Evolutionary conservation across 2,329 filamentous ascomycete genomes (phyloP).

Genomic region (Fusarium abutilonis): DNA sequence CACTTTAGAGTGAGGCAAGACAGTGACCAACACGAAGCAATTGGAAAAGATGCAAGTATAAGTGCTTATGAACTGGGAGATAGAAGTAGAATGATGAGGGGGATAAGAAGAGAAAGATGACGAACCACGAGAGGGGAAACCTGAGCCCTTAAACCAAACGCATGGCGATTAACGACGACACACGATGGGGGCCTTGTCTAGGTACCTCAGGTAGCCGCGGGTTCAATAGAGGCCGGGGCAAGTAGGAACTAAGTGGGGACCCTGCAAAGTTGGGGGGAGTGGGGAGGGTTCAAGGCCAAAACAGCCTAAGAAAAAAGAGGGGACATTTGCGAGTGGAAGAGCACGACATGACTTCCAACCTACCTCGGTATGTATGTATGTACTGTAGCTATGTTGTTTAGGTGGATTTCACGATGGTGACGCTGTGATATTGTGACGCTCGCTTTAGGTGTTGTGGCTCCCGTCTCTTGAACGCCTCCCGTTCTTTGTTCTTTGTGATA

Average conservation of each 20-base stretch:
- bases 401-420: conserved; percentile 29
- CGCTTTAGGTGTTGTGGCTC: conserved; percentile 13
- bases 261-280: conserved; percentile 31
- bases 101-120: conserved; percentile 9
- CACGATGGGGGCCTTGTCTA: conserved; percentile 26
- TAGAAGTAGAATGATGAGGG: conserved; percentile 12
- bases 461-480: conserved; percentile 20
- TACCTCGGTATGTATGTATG: too few relatives aligned
- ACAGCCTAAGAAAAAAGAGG: conserved; percentile 31
- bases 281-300: conserved; percentile 20
- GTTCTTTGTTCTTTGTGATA: conserved; percentile 13
- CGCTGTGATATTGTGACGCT: conserved; percentile 29
- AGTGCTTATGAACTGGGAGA: conserved; percentile 1
- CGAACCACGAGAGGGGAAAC: conserved; percentile 29
- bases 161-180: conserved; percentile 20
- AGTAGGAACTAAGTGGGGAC: conserved; percentile 33
- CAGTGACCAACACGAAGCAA: conserved; percentile 16
- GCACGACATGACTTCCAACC: conserved; percentile 9
- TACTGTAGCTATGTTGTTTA: too few relatives aligned
- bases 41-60: conserved; percentile 12
- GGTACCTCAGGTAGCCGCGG: conserved; percentile 2
- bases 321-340: not conserved
- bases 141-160: conserved; percentile 25
- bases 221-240: conserved; percentile 23
- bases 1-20: conserved; percentile 19